phyloP scores from a whole-genome alignment of 768 basidiomycete genomes.

The Lentinula sp. region DNA sequence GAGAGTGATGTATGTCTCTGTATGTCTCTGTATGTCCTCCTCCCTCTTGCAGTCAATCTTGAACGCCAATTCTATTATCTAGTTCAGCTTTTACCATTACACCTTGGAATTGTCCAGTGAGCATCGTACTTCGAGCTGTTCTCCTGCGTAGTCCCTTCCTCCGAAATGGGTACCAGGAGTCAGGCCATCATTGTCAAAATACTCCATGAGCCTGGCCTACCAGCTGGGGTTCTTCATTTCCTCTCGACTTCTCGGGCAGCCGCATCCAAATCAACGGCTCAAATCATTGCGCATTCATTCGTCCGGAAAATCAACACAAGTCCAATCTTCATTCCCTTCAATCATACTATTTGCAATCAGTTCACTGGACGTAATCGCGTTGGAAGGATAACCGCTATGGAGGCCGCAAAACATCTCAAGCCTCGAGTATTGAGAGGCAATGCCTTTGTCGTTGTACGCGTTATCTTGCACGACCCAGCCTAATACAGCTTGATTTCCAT shows the following conservation, averaged over 20 bases:
- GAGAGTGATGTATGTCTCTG: too few relatives aligned
- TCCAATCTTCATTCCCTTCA: not conserved
- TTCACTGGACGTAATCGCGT: conserved; percentile 53
- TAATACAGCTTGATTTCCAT: not conserved
- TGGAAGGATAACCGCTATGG: conserved; percentile 40
- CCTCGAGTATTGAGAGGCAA: conserved; percentile 53
- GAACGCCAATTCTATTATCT: too few relatives aligned
- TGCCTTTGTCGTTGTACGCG: conserved; percentile 40
- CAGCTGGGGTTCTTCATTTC: too few relatives aligned
- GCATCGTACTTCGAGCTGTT: too few relatives aligned
- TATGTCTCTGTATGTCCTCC: too few relatives aligned
- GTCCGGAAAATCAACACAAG: conserved; percentile 49
- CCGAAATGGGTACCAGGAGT: too few relatives aligned
- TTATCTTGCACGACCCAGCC: not conserved
- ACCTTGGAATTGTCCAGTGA: too few relatives aligned
- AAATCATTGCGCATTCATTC: conserved; percentile 49
- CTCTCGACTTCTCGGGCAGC: not conserved
- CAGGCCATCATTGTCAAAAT: too few relatives aligned
- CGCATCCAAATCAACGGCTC: conserved; percentile 26
- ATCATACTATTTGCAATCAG: conserved; percentile 16
- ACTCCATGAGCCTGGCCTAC: too few relatives aligned
- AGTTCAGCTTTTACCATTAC: too few relatives aligned
- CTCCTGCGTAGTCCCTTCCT: too few relatives aligned
- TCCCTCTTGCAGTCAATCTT: too few relatives aligned
- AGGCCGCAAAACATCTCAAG: conserved; percentile 47